Conservation (phyloP, 2,329 filamentous ascomycete species). For the Claviceps monticola region DNA sequence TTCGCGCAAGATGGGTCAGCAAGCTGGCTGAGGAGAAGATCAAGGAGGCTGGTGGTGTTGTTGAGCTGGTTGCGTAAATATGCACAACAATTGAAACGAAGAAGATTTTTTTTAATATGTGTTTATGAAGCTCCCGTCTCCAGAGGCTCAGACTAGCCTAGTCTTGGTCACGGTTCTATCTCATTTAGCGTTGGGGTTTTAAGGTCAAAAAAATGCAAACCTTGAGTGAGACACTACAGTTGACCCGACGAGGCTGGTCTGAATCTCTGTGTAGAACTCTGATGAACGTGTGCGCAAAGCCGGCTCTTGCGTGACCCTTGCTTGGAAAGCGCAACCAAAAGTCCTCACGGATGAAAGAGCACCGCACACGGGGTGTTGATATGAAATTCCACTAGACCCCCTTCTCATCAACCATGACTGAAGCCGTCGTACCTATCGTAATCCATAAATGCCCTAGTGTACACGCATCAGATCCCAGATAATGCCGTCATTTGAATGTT, state of each 20-base stretch:
- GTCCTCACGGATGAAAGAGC: neutral
- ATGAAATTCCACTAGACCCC: neutral
- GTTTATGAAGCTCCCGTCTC: neutral
- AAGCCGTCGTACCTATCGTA: neutral
- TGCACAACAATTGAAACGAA: neutral
- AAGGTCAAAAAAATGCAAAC: neutral
- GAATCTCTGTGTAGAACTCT: neutral
- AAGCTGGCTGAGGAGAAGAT: conserved; percentile 98
- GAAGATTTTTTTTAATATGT: neutral
- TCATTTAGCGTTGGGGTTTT: no score
- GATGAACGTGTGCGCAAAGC: neutral
- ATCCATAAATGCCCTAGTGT: conserved; percentile 2
- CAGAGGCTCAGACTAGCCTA: neutral
- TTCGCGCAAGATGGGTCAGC: conserved; percentile 90
- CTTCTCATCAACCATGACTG: neutral
- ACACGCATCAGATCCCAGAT: neutral
- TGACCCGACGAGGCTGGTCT: neutral
- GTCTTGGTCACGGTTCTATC: no score
- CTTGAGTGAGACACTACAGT: neutral
- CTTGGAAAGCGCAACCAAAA: neutral
- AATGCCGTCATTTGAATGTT: neutral
- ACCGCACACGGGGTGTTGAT: neutral
- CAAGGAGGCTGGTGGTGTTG: conserved; percentile 88
- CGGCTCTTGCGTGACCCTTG: neutral
- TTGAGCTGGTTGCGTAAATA: conserved; percentile 78